Evolutionary conservation across 768 basidiomycete species (phyloP), one percentile per base, ranked within the genome.

Genomic region (Stropharia rugosoannulata): DNA sequence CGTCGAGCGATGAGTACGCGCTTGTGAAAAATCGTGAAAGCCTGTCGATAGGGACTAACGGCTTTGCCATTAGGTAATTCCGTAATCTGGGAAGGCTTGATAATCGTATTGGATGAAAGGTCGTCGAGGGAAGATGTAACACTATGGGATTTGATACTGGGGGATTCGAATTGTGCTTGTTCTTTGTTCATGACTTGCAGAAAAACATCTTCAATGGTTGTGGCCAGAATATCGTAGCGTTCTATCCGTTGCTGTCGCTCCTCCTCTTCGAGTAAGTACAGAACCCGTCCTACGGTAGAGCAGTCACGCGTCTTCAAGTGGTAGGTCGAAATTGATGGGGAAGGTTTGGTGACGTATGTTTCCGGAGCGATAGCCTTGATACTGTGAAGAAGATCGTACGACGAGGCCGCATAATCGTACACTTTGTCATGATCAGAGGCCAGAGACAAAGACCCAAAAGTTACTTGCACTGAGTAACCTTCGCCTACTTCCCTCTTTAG

Each of bases 121-220:
- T 62, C 45, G 27, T 55, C 47, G 11, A 49, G 32, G 5, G 65
- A 59, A 5, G 57, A 60, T 11, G 44, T 54, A 19, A 59, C 54
- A 40, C 54, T 47, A 27, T 55, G 54, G 16, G 51, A 59, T 50
- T 52, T 54, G 22, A 56, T 49, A 27, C 44, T 38, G 32, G 57
- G 58, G n/a, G 67, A 59, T 27, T 59, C 56, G 15, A 64, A 56
- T 13, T 16, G 11, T 15, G 54, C 32, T n/a, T 75, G 68, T 27
- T 80, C 73, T 9, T 77, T 71, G 37, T 71, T 67, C 84, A 91
- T 88, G 5, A 93, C 70, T 42, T 80, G 77, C 11, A 93, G 75
- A 72, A 93, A 93, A 40, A 93, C 87, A 54, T 91, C 88, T 66
- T 93, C 90, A 40, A 93, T 86, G 7, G 88, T 83, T 0, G 89